Conservation (phyloP, 2,329 filamentous ascomycete genomes). For the Dactylella cylindrospora region DNA sequence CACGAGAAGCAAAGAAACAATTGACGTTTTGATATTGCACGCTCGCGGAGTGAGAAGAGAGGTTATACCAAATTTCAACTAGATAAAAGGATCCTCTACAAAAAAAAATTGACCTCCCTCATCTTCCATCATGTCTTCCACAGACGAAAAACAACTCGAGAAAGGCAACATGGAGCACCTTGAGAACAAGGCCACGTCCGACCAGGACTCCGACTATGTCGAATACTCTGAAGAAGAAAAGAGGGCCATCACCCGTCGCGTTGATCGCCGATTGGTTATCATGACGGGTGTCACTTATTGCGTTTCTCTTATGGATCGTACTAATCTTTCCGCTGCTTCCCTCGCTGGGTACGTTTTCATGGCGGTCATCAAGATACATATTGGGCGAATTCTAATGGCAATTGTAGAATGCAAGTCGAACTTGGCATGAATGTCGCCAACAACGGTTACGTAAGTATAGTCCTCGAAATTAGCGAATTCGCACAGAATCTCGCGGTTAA, state of each 20-base stretch:
- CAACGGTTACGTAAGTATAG: slow-evolving; percentile 35
- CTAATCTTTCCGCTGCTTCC: slow-evolving; percentile 71
- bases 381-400: too few species aligned
- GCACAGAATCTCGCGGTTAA: slow-evolving; percentile 4
- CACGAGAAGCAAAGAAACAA: too few species aligned
- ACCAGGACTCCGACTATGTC: slow-evolving; percentile 35
- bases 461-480: neutral
- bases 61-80: too few species aligned
- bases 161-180: slow-evolving; percentile 38
- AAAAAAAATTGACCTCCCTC: too few species aligned
- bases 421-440: slow-evolving; percentile 35
- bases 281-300: slow-evolving; percentile 70
- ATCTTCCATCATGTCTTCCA: slow-evolving; percentile 30
- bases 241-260: slow-evolving; percentile 66
- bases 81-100: too few species aligned
- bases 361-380: too few species aligned
- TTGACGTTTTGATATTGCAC: too few species aligned
- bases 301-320: slow-evolving; percentile 75
- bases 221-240: slow-evolving; percentile 58
- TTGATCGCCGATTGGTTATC: slow-evolving; percentile 67
- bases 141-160: slow-evolving; percentile 28
- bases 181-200: slow-evolving; percentile 27
- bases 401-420: slow-evolving; percentile 35
- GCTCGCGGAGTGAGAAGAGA: too few species aligned
- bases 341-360: slow-evolving; percentile 63